Evolutionary conservation across 345 rosid genomes (phyloP).

Genomic region (Noccaea caerulescens): DNA sequence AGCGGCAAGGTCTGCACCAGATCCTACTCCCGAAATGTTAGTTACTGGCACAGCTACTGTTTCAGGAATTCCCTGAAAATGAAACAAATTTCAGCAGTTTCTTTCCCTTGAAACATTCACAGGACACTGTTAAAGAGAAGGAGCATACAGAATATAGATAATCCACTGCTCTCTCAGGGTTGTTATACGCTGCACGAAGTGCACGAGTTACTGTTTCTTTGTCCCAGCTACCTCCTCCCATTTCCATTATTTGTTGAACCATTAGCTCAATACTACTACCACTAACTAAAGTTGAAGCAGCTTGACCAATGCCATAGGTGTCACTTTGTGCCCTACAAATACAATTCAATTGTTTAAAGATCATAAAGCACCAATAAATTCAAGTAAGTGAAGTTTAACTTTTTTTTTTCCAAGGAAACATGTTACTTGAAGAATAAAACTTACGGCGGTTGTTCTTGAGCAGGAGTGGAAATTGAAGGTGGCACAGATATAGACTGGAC

Average conservation of each 20-base stretch:
- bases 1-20: conserved; percentile 52
- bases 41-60: conserved; percentile 65
- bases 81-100: conserved; percentile 35
- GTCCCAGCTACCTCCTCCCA: conserved; percentile 98
- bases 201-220: conserved; percentile 92
- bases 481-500: conserved; percentile 47
- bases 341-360: conserved; percentile 23
- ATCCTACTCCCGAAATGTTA: conserved; percentile 54
- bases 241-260: conserved; percentile 87
- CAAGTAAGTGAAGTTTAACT: background rate
- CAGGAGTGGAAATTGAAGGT: conserved; percentile 46
- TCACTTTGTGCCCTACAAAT: conserved; percentile 62
- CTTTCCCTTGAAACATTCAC: background rate
- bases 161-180: conserved; percentile 98
- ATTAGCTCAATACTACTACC: conserved; percentile 76
- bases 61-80: conserved; percentile 85
- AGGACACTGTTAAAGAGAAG: conserved; percentile 10
- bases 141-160: conserved; percentile 81
- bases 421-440: conserved; percentile 33
- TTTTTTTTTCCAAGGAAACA: background rate
- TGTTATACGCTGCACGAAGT: conserved; percentile 96
- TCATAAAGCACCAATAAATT: conserved; percentile 2
- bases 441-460: conserved; percentile 54
- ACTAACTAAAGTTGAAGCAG: conserved; percentile 89
- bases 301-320: conserved; percentile 58